phyloP scores from a whole-genome alignment of 768 basidiomycete genomes.

The Termitomyces sp. region DNA sequence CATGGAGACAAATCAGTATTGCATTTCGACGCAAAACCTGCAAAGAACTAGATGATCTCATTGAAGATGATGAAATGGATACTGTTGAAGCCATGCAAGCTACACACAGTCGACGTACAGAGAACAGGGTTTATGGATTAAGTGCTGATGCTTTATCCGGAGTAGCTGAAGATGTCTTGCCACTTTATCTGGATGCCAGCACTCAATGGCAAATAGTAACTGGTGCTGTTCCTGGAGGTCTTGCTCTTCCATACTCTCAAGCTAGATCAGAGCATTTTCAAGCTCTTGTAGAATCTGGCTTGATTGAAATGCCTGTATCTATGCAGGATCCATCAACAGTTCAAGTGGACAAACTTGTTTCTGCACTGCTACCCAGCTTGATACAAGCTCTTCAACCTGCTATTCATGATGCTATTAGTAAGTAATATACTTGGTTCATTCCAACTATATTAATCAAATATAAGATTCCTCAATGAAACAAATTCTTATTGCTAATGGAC shows the following conservation, averaged over 20 bases:
- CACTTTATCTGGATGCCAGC: neutral
- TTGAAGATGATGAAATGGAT: neutral
- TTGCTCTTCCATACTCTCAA: neutral
- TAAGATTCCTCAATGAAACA: too few species aligned
- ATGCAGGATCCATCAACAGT: too few species aligned
- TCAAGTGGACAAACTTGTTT: too few species aligned
- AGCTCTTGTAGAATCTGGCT: too few species aligned
- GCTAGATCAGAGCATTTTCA: neutral
- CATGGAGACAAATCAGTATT: neutral
- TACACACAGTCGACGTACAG: neutral
- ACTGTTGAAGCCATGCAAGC: neutral
- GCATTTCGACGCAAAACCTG: neutral
- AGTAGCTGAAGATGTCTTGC: neutral
- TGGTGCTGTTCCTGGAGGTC: neutral
- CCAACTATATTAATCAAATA: too few species aligned
- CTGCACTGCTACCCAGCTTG: too few species aligned
- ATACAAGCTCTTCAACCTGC: too few species aligned
- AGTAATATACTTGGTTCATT: too few species aligned
- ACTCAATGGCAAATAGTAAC: neutral
- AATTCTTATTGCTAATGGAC: too few species aligned
- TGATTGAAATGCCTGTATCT: too few species aligned
- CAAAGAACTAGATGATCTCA: neutral
- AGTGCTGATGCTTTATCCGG: neutral
- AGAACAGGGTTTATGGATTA: neutral
- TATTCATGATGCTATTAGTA: too few species aligned